Evolutionary conservation across 1,284 basidiomycete species (phyloP).

Genomic region (Marasmius fiardii): DNA sequence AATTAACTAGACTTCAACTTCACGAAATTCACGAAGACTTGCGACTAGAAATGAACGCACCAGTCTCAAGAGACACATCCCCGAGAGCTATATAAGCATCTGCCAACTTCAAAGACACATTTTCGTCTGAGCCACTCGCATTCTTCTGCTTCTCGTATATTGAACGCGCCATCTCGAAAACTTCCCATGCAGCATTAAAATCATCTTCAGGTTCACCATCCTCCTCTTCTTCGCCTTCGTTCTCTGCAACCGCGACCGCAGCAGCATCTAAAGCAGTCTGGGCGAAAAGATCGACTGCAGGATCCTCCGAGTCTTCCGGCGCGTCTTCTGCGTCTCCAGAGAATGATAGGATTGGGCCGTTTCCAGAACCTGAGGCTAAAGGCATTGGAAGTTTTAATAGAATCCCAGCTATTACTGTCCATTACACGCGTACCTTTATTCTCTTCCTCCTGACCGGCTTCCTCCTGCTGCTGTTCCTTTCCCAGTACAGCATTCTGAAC

Average conservation of each 20-base stretch:
- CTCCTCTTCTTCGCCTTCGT: conserved; percentile 49
- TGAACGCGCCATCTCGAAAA: conserved; percentile 82
- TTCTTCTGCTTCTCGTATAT: conserved; percentile 72
- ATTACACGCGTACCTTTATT: conserved; percentile 33
- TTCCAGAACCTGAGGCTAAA: conserved; percentile 24
- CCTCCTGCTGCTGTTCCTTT: conserved; percentile 67
- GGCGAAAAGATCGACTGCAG: conserved; percentile 60
- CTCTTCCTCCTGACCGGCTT: conserved; percentile 37
- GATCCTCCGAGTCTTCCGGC: conserved; percentile 38
- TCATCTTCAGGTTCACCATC: conserved; percentile 85
- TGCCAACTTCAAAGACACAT: conserved; percentile 70
- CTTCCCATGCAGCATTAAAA: conserved; percentile 94
- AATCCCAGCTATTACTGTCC: not conserved
- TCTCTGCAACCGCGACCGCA: conserved; percentile 40
- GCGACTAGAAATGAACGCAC: conserved; percentile 36
- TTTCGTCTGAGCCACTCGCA: conserved; percentile 50
- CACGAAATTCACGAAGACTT: conserved; percentile 4
- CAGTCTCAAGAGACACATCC: conserved; percentile 87
- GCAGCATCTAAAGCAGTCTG: conserved; percentile 42
- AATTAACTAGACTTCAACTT: conserved; percentile 6
- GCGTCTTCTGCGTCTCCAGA: conserved; percentile 69
- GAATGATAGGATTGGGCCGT: conserved; percentile 66
- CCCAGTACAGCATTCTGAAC: conserved; percentile 79
- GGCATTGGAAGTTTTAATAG: not conserved
- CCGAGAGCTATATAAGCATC: conserved; percentile 84